Base-by-base conservation (phyloP, 148 eudicot genomes). In the Camellia granthamiana region DNA sequence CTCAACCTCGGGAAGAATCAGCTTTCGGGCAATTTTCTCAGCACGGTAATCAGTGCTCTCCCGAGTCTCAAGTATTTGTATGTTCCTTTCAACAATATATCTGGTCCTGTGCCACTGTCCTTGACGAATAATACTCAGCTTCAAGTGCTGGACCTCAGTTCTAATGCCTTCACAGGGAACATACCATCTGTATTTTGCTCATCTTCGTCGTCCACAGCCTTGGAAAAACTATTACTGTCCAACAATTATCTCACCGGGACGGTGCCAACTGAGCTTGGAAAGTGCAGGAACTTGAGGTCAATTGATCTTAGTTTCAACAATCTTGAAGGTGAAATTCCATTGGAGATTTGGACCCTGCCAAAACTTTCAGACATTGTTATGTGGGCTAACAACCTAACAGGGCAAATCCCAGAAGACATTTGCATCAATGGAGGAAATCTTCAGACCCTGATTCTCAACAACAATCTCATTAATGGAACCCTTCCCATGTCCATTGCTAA, bases 291-390 rank as follows among this genome's bases (percentile, higher is more conserved):
- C 43, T 78, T 95, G 68, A 89, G 70, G 21, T 84, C 92, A 3
- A 85, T 95, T 86, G 98, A 93, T 84, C 87, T 95, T 18, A 95
- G 98, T 84, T 95, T 95, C 87, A 95, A 95, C 83, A 51, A 80
- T 56, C 80, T 95, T 6, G 80, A 60, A 62, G 97, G 92, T 16
- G 81, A 71, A 9, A 90, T 95, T 72, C 97, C 98, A 3, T 5
- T 68, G 3, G 90, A 88, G 56, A 83, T 95, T 69, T 93, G 98
- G 86, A 77, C 51, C 7, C 84, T 95, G 2, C 87, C 94, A 6
- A 75, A 88, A 67, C 87, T 95, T 54, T 83, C 86, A 38, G 98
- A 93, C 78, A 61, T 95, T 76, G 90, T 93, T 63, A 90, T 95
- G 90, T 95, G 97, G 98, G 96, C 93, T 86, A 93, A 95, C 66